Conservation (phyloP, 371 early-diverging fungal genomes). For the Catenaria anguillulae region DNA sequence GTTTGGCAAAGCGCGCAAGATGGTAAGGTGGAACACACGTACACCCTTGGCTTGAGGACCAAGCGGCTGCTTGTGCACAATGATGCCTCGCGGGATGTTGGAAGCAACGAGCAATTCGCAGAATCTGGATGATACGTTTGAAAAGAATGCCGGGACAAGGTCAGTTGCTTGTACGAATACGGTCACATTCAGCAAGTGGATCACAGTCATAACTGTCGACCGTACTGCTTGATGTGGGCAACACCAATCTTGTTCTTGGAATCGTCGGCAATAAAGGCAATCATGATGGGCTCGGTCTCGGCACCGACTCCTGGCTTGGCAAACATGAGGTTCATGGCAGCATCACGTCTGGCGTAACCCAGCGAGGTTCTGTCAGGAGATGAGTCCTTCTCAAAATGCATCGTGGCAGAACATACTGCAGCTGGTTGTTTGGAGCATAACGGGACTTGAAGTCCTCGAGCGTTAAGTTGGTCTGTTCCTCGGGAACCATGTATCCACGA, state of each 20-base stretch:
- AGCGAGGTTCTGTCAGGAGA: too few species aligned
- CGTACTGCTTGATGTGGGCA: neutral
- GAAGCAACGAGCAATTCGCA: neutral
- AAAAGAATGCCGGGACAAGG: too few species aligned
- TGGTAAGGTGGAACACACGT: too few species aligned
- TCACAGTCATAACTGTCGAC: too few species aligned
- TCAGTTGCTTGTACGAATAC: too few species aligned
- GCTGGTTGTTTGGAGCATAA: neutral
- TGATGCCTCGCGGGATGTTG: neutral
- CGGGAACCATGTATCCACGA: slow-evolving; percentile 31
- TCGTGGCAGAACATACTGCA: neutral
- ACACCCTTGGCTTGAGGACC: neutral
- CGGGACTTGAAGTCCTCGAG: neutral
- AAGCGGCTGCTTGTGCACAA: neutral
- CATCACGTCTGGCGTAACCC: neutral
- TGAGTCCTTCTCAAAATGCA: too few species aligned
- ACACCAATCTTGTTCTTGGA: neutral
- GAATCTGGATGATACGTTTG: too few species aligned
- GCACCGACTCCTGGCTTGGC: neutral
- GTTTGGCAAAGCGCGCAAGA: too few species aligned
- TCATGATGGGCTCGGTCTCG: neutral
- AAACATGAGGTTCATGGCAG: neutral
- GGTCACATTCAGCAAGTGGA: too few species aligned
- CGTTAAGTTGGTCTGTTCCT: neutral
- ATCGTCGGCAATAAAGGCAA: neutral